Evolutionary conservation across 495 filamentous ascomycete genomes (phyloP), one percentile per base, ranked within the genome.

Genomic region (Astrothelium subdiscretum): DNA sequence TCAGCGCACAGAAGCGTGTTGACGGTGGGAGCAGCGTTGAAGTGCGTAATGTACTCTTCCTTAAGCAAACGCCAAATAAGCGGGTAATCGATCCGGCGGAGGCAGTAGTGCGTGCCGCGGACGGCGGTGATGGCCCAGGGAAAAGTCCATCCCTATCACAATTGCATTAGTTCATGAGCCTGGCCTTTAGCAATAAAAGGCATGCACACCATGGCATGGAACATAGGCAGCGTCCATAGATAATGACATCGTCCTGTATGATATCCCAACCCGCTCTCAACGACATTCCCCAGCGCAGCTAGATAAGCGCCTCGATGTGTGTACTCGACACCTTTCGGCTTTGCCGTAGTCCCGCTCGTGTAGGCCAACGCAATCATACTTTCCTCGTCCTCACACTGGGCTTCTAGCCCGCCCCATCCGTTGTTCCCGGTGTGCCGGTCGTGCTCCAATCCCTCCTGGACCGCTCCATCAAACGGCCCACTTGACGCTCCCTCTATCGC

Each of bases 151-250:
- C 73, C 65, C 73, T 48, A n/a, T n/a, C n/a, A n/a, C n/a, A n/a
- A n/a, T n/a, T n/a, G n/a, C n/a, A n/a, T n/a, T n/a, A n/a, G n/a
- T n/a, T n/a, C n/a, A n/a, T n/a, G n/a, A n/a, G n/a, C n/a, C n/a
- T n/a, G n/a, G n/a, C n/a, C n/a, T n/a, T n/a, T n/a, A n/a, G n/a
- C n/a, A n/a, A n/a, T n/a, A 64, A 59, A 69, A 66, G 20, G 65
- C 63, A n/a, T n/a, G 59, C 64, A 32, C 70, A 92, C 92, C 68
- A 88, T 83, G 26, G 94, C 94, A 77, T 98, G 94, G 70, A 98
- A 98, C 91, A 97, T 94, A 1, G 91, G 91, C 58, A 97, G 72
- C 31, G 87, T 97, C 91, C 91, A 97, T 38, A 97, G 78, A 76
- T 95, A 97, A 63, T 83, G 83, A 72, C 87, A 89, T 59, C 88